A percentile compares a stretch with the other conserved stretches of the same genome.
phyloP scores from a whole-genome alignment of 371 early-diverging fungal genomes.

The Actinomortierella ambigua region DNA sequence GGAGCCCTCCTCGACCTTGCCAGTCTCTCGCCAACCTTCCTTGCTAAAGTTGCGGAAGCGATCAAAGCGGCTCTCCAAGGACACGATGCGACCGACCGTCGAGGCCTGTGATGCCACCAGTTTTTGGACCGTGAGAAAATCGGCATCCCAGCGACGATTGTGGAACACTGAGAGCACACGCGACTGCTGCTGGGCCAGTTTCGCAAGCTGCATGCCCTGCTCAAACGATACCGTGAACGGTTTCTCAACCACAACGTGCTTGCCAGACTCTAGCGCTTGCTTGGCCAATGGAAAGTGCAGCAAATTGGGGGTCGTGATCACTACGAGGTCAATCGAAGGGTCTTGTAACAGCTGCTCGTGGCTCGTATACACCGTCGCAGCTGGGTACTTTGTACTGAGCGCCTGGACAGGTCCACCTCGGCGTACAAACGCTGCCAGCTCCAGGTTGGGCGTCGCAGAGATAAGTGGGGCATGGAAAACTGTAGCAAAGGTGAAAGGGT shows the following conservation, averaged over 20 bases:
- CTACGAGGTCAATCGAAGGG: conserved; percentile 65
- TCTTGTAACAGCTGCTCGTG: conserved; percentile 62
- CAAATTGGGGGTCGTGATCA: conserved; percentile 76
- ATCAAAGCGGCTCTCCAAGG: conserved; percentile 77
- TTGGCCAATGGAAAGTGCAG: conserved; percentile 69
- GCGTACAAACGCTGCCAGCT: conserved; percentile 66
- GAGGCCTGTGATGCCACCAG: conserved; percentile 52
- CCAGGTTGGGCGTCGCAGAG: conserved; percentile 55
- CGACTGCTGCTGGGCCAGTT: conserved; percentile 59
- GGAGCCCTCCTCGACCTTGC: conserved; percentile 61
- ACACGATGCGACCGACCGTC: conserved; percentile 70
- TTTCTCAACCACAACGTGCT: conserved; percentile 81
- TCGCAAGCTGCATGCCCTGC: conserved; percentile 63
- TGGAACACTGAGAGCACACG: conserved; percentile 76
- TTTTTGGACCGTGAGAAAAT: conserved; percentile 74
- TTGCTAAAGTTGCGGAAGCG: conserved; percentile 74
- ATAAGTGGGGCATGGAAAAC: conserved; percentile 75
- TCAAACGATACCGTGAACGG: conserved; percentile 71
- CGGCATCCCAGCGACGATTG: conserved; percentile 84
- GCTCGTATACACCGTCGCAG: conserved; percentile 55
- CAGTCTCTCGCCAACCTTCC: conserved; percentile 76
- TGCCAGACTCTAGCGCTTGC: conserved; percentile 66
- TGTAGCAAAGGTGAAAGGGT: too few relatives aligned
- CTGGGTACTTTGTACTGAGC: conserved; percentile 52
- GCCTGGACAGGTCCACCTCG: conserved; percentile 52